A percentile compares a stretch with the other conserved stretches of the same genome.
phyloP scores from a whole-genome alignment of 352 stramenopile species.

The Pythium vanterpoolii region DNA sequence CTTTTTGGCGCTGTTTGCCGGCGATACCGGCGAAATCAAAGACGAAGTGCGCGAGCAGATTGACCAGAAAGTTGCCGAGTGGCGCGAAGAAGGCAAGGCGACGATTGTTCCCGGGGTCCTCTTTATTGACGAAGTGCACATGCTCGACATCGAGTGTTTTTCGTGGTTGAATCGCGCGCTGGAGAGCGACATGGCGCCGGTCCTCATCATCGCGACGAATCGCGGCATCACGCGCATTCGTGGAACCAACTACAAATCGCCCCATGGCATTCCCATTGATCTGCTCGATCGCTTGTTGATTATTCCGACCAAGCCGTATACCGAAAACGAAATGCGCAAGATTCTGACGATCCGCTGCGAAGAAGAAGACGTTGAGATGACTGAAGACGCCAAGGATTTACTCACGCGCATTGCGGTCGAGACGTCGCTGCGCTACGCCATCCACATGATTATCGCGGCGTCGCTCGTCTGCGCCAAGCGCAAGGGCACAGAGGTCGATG shows the following conservation, averaged over 20 bases:
- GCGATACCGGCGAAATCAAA: slow-evolving; percentile 99
- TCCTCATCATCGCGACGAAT: slow-evolving; percentile 99
- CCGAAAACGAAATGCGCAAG: slow-evolving; percentile 93
- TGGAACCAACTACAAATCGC: slow-evolving; percentile 98
- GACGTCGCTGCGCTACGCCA: slow-evolving; percentile 98
- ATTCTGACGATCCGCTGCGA: slow-evolving; percentile 97
- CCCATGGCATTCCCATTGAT: slow-evolving; percentile 98
- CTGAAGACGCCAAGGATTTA: slow-evolving; percentile 94
- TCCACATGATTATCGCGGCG: slow-evolving; percentile 99
- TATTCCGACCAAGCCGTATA: slow-evolving; percentile 97
- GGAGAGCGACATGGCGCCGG: slow-evolving; percentile 96
- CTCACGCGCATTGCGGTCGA: slow-evolving; percentile 98
- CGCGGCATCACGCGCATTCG: slow-evolving; percentile 97
- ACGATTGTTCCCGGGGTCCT: slow-evolving; percentile 98
- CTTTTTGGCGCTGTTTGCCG: slow-evolving; percentile 98
- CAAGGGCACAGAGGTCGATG: slow-evolving; percentile 89
- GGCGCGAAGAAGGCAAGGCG: slow-evolving; percentile 95
- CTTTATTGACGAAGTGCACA: slow-evolving; percentile 99
- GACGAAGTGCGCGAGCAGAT: slow-evolving; percentile 99
- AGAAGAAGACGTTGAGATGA: slow-evolving; percentile 99
- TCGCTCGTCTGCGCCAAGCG: slow-evolving; percentile 93
- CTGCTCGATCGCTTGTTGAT: slow-evolving; percentile 99
- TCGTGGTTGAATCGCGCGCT: slow-evolving; percentile 98
- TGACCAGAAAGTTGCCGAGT: slow-evolving; percentile 97
- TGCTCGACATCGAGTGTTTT: slow-evolving; percentile 99